phyloP scores from a whole-genome alignment of 2,329 filamentous ascomycete genomes.

The Phoma sp. region DNA sequence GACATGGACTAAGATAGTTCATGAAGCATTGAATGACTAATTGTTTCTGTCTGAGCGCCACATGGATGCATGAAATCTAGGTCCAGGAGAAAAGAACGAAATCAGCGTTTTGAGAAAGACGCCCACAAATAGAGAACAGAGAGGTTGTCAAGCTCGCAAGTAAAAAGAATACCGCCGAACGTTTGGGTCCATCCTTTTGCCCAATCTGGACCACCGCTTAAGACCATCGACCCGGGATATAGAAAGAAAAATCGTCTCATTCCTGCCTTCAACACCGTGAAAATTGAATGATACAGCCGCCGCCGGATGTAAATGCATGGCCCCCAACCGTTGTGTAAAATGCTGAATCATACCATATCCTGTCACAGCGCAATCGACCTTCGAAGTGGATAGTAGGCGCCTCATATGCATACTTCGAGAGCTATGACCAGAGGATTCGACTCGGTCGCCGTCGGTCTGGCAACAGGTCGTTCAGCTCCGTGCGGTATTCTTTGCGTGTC shows the following conservation, averaged over 20 bases:
- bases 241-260: slow-evolving; percentile 19
- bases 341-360: slow-evolving; percentile 28
- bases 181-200: slow-evolving; percentile 9
- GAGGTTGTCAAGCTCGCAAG: slow-evolving; percentile 10
- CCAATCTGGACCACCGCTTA: background rate
- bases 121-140: slow-evolving; percentile 7
- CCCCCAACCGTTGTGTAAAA: slow-evolving; percentile 35
- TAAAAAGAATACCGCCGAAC: slow-evolving; percentile 10
- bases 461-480: slow-evolving; percentile 26
- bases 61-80: slow-evolving; percentile 15
- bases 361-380: slow-evolving; percentile 1
- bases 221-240: slow-evolving; percentile 13
- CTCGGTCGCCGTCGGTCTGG: background rate
- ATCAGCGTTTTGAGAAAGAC: slow-evolving; percentile 13
- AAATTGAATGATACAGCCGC: slow-evolving; percentile 46
- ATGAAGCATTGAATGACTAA: slow-evolving; percentile 8
- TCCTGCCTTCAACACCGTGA: slow-evolving; percentile 39
- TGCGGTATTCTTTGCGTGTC: slow-evolving; percentile 29
- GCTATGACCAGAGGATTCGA: background rate
- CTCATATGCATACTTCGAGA: background rate
- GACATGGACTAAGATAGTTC: background rate
- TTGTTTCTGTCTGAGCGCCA: slow-evolving; percentile 21
- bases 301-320: slow-evolving; percentile 48
- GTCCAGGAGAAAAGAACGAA: slow-evolving; percentile 4
- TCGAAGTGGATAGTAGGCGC: background rate